These are phyloP conservation scores for Paramecium biaurelia DNA, from an alignment of 73 alveolate genomes.

Conservation along the genomic window DNA sequence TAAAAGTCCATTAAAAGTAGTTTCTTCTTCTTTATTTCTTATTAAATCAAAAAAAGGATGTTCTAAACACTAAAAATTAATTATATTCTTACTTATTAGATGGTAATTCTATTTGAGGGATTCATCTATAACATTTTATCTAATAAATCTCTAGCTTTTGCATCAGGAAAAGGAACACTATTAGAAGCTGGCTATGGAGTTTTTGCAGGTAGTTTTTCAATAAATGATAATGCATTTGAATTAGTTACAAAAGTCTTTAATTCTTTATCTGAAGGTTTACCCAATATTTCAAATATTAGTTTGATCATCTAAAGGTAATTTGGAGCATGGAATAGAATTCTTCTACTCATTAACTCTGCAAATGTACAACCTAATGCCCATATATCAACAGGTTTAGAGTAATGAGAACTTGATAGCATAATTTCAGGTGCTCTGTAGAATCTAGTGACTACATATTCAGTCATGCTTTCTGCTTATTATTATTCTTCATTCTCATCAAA, in stretches of 20 bases:
- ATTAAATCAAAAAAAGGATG: conserved; percentile 43
- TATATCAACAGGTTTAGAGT: conserved; percentile 74
- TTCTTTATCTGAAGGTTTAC: conserved; percentile 60
- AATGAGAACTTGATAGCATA: conserved; percentile 67
- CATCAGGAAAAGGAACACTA: conserved; percentile 38
- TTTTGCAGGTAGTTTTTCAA: conserved; percentile 42
- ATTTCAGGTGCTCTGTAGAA: conserved; percentile 86
- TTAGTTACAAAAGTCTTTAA: conserved; percentile 19
- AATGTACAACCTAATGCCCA: conserved; percentile 84
- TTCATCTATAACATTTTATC: conserved; percentile 53
- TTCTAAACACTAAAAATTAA: conserved; percentile 5
- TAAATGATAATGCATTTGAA: conserved; percentile 41
- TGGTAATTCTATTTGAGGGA: conserved; percentile 36
- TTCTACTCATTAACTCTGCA: conserved; percentile 75
- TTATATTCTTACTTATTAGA: conserved; percentile 8
- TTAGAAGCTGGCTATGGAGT: neutral
- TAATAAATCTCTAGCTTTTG: conserved; percentile 43
- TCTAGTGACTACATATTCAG: conserved; percentile 81
- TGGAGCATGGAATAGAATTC: conserved; percentile 70
- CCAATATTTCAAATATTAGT: conserved; percentile 61
- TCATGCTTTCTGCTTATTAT: conserved; percentile 49
- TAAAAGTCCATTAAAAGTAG: neutral
- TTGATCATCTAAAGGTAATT: conserved; percentile 71
- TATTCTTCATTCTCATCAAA: conserved; percentile 55
- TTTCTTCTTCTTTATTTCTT: neutral